phyloP scores from a whole-genome alignment of 208 protist genomes.

The Crithidia fasciculata region DNA sequence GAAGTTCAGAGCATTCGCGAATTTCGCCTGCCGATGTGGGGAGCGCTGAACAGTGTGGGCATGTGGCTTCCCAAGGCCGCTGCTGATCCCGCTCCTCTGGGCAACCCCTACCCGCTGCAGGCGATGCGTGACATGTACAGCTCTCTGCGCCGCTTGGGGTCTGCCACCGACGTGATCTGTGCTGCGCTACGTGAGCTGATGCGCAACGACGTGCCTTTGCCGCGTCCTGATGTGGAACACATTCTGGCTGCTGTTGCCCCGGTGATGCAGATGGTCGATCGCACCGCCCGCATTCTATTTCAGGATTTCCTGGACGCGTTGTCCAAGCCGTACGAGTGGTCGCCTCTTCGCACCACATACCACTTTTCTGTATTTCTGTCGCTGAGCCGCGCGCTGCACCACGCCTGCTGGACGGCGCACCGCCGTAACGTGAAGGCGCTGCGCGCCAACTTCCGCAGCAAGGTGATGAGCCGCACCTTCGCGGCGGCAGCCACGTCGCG shows the following conservation, averaged over 20 bases:
- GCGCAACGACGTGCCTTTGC: neutral
- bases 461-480: conserved; percentile 41
- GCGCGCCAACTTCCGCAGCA: conserved; percentile 27
- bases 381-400: conserved; percentile 39
- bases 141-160: conserved; percentile 56
- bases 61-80: conserved; percentile 47
- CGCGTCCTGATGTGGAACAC: neutral
- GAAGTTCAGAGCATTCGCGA: conserved; percentile 8
- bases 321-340: conserved; percentile 43
- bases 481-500: conserved; percentile 5
- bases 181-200: conserved; percentile 22
- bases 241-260: conserved; percentile 25
- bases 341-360: conserved; percentile 20
- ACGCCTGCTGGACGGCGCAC: conserved; percentile 39
- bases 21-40: conserved; percentile 36
- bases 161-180: conserved; percentile 54
- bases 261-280: conserved; percentile 41
- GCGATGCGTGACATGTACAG: conserved; percentile 54
- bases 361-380: conserved; percentile 49
- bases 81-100: conserved; percentile 48
- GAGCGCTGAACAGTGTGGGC: conserved; percentile 26
- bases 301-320: conserved; percentile 61
- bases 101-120: conserved; percentile 47
- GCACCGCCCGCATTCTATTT: conserved; percentile 34
- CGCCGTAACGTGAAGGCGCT: conserved; percentile 41